Conservation (phyloP, 2,329 filamentous ascomycete genomes). For the Fusarium lateritium region DNA sequence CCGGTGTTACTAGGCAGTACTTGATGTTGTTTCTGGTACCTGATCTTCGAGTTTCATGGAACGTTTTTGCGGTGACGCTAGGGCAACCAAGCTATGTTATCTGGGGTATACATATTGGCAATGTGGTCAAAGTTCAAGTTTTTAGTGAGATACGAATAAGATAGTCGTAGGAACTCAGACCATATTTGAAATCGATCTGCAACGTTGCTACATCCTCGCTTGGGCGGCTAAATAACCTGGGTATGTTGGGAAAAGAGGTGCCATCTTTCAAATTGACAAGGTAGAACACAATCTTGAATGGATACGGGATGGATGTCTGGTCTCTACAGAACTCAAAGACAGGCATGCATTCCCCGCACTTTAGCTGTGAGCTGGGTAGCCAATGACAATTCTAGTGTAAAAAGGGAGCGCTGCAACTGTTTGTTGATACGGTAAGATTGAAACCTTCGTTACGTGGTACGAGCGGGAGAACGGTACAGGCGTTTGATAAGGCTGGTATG, state of each 20-base stretch:
- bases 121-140: constrained; percentile 20
- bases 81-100: constrained; percentile 15
- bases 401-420: constrained; percentile 5
- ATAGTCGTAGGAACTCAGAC: background rate
- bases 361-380: constrained; percentile 4
- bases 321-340: constrained; percentile 13
- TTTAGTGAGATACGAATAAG: background rate
- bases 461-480: constrained; percentile 5
- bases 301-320: constrained; percentile 21
- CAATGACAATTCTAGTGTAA: constrained; percentile 28
- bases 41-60: constrained; percentile 2
- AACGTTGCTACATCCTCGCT: background rate
- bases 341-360: constrained; percentile 38
- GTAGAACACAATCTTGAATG: background rate
- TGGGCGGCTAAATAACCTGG: constrained; percentile 1
- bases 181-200: background rate
- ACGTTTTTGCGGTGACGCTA: constrained; percentile 17
- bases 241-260: background rate
- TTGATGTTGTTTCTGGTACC: constrained; percentile 9
- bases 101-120: constrained; percentile 20
- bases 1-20: background rate
- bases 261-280: no score
- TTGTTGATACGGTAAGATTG: constrained; percentile 13
- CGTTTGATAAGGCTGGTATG: constrained; percentile 17
- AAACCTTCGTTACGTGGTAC: constrained; percentile 19